phyloP scores from a whole-genome alignment of 768 basidiomycete genomes.

The Boletus rex-veris region DNA sequence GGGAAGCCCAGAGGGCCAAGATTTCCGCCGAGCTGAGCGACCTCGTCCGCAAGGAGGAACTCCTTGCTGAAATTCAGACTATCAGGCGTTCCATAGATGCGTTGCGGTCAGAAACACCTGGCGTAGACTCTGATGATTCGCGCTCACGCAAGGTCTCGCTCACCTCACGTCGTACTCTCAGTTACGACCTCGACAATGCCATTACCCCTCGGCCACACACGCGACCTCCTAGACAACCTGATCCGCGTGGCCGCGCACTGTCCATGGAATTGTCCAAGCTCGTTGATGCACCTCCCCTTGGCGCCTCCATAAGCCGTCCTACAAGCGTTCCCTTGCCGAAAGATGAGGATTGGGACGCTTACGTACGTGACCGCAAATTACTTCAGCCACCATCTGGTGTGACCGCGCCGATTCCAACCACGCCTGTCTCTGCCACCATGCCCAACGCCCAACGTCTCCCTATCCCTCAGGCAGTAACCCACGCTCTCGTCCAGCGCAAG shows the following conservation, averaged over 20 bases:
- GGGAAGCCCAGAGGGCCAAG: slow-evolving; percentile 33
- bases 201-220: slow-evolving; percentile 51
- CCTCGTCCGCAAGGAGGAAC: slow-evolving; percentile 63
- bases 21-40: slow-evolving; percentile 47
- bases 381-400: slow-evolving; percentile 80
- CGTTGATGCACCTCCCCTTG: slow-evolving; percentile 40
- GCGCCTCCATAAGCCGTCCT: slow-evolving; percentile 61
- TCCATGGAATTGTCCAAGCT: slow-evolving; percentile 67
- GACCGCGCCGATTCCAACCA: slow-evolving; percentile 73
- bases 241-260: slow-evolving; percentile 65
- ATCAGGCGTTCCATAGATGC: slow-evolving; percentile 78
- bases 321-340: slow-evolving; percentile 62
- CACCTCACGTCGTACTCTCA: slow-evolving; percentile 64
- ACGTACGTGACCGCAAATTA: slow-evolving; percentile 80
- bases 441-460: slow-evolving; percentile 42
- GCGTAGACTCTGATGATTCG: slow-evolving; percentile 45
- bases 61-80: slow-evolving; percentile 73
- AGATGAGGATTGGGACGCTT: slow-evolving; percentile 82
- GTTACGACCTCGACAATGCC: slow-evolving; percentile 58
- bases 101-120: slow-evolving; percentile 66
- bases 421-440: slow-evolving; percentile 38
- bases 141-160: slow-evolving; percentile 62
- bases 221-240: slow-evolving; percentile 66
- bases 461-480: slow-evolving; percentile 68
- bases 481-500: slow-evolving; percentile 70